phyloP scores from a whole-genome alignment of 495 filamentous ascomycete genomes.

The Aspergillus leporis region DNA sequence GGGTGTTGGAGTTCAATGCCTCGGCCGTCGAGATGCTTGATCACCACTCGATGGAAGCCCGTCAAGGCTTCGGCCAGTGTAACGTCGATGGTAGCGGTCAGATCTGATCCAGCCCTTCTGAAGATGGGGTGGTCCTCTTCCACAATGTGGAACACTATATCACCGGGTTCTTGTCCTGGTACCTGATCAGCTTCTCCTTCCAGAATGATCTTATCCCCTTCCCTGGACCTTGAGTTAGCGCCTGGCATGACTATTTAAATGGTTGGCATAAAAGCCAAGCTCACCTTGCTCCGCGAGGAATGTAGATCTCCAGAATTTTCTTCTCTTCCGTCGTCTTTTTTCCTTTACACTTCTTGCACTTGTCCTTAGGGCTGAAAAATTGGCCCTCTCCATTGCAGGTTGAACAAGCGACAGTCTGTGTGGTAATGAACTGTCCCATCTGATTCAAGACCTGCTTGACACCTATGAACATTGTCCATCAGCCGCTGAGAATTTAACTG shows the following conservation, averaged over 20 bases:
- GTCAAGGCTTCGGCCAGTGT: conserved; percentile 81
- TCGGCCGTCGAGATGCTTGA: conserved; percentile 92
- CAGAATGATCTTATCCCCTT: conserved; percentile 86
- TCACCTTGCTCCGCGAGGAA: conserved; percentile 78
- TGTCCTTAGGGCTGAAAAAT: conserved; percentile 89
- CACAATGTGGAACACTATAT: conserved; percentile 84
- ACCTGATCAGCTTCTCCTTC: conserved; percentile 94
- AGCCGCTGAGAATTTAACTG: conserved; percentile 6
- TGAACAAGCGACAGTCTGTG: conserved; percentile 69
- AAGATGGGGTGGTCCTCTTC: conserved; percentile 83
- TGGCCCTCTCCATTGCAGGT: conserved; percentile 79
- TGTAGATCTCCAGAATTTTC: conserved; percentile 95
- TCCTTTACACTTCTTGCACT: conserved; percentile 98
- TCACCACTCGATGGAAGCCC: conserved; percentile 85
- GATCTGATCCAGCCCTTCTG: conserved; percentile 76
- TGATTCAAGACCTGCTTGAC: conserved; percentile 68
- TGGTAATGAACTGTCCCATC: conserved; percentile 80
- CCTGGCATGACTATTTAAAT: background rate
- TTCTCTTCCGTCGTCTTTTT: conserved; percentile 75
- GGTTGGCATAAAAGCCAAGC: conserved; percentile 9
- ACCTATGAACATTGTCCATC: conserved; percentile 39
- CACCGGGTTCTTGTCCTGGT: conserved; percentile 86
- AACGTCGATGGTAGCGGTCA: conserved; percentile 75
- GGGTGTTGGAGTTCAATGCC: conserved; percentile 78
- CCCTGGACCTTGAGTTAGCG: conserved; percentile 39